These are phyloP conservation scores for Capsicum pubescens DNA, from an alignment of 257 asterid genomes.

Conservation along the genomic window DNA sequence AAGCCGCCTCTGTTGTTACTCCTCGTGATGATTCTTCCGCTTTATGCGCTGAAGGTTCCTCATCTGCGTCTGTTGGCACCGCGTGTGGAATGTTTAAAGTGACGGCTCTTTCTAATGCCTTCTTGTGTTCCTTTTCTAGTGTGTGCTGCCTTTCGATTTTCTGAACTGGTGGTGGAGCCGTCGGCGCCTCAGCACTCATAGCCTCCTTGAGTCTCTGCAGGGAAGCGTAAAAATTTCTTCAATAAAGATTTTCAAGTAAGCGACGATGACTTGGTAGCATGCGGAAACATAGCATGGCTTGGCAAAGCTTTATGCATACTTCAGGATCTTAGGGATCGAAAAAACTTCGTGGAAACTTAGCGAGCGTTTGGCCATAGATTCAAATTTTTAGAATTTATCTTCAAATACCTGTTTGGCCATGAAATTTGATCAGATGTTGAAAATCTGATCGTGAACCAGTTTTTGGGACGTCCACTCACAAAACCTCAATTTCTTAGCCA, in stretches of 20 bases:
- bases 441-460: no score
- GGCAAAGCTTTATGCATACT: background rate
- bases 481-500: no score
- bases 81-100: constrained; percentile 92
- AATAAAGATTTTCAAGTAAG: constrained; percentile 10
- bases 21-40: constrained; percentile 45
- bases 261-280: background rate
- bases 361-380: background rate
- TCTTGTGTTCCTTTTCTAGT: constrained; percentile 84
- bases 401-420: background rate
- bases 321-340: background rate
- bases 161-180: constrained; percentile 69
- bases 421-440: background rate
- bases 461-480: no score
- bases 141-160: constrained; percentile 67
- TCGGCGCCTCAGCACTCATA: constrained; percentile 41
- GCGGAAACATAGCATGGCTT: background rate
- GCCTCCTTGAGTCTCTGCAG: constrained; percentile 63
- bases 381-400: no score
- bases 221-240: background rate
- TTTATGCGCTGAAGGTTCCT: constrained; percentile 25
- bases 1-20: constrained; percentile 41
- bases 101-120: constrained; percentile 88
- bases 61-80: constrained; percentile 43
- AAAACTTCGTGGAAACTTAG: background rate